Conservation (phyloP, 257 asterid genomes). For the Capsicum rhomboideum region DNA sequence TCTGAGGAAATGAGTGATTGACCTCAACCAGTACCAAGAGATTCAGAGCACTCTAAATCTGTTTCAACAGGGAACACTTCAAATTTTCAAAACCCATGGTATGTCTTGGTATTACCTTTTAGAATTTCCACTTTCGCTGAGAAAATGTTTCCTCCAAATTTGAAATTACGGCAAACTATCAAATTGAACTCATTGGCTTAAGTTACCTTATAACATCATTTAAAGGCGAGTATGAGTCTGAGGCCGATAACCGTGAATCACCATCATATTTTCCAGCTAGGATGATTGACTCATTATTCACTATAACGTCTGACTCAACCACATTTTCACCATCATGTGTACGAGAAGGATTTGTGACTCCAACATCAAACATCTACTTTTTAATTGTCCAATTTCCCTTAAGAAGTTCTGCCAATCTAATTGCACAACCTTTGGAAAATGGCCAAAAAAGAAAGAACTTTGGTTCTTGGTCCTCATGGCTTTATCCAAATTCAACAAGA, state of each 20-base stretch:
- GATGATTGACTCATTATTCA: conserved; percentile 35
- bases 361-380: conserved; percentile 26
- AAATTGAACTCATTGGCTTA: conserved; percentile 47
- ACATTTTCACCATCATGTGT: conserved; percentile 17
- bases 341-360: conserved; percentile 31
- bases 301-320: conserved; percentile 20
- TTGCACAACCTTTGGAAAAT: not conserved
- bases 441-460: not conserved
- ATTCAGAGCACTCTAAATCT: not conserved
- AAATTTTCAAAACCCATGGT: not conserved
- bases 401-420: not conserved
- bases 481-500: not conserved
- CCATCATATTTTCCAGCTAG: conserved; percentile 83
- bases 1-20: not conserved
- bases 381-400: conserved; percentile 28
- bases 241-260: conserved; percentile 42
- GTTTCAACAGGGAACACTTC: not conserved
- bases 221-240: conserved; percentile 58
- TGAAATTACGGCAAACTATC: conserved; percentile 51
- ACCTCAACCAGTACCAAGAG: not conserved
- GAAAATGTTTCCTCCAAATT: conserved; percentile 3
- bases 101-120: not conserved
- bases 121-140: not conserved
- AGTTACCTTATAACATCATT: conserved; percentile 48
- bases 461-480: not conserved